phyloP scores from a whole-genome alignment of 129 eudicot species.

The Oenanthe sinensis region DNA sequence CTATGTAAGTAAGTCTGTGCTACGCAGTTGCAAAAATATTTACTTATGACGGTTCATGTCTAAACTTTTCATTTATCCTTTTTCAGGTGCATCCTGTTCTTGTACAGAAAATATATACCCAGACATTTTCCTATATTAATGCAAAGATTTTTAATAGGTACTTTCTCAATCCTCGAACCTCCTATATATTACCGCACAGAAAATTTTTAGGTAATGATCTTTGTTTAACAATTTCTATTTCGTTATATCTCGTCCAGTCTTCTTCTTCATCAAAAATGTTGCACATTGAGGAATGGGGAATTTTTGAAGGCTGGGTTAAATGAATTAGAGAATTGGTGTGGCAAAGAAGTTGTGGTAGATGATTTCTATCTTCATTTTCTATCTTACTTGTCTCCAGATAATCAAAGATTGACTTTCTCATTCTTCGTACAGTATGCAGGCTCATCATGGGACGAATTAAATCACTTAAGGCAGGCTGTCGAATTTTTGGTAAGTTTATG shows the following conservation, averaged over 20 bases:
- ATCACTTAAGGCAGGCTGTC: slow-evolving; percentile 63
- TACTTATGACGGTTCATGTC: background rate
- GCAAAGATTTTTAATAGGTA: slow-evolving; percentile 85
- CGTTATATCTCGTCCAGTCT: slow-evolving; percentile 31
- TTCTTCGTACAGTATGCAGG: slow-evolving; percentile 49
- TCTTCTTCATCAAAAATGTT: slow-evolving; percentile 63
- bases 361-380: background rate
- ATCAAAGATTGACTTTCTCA: slow-evolving; percentile 3
- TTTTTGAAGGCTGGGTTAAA: slow-evolving; percentile 65
- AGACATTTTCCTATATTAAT: slow-evolving; percentile 50
- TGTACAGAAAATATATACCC: slow-evolving; percentile 44
- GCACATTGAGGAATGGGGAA: slow-evolving; percentile 65
- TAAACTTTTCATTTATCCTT: slow-evolving; percentile 16
- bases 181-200: background rate
- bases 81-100: slow-evolving; percentile 70
- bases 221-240: background rate
- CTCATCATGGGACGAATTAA: slow-evolving; percentile 64
- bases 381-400: background rate
- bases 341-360: slow-evolving; percentile 22
- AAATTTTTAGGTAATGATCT: background rate
- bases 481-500: slow-evolving; percentile 59
- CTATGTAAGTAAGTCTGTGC: slow-evolving; percentile 32
- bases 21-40: background rate
- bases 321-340: slow-evolving; percentile 67
- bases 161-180: background rate